These are phyloP conservation scores for Fusarium chlamydosporum DNA, from an alignment of 2,329 filamentous ascomycete species.

Conservation along the genomic window DNA sequence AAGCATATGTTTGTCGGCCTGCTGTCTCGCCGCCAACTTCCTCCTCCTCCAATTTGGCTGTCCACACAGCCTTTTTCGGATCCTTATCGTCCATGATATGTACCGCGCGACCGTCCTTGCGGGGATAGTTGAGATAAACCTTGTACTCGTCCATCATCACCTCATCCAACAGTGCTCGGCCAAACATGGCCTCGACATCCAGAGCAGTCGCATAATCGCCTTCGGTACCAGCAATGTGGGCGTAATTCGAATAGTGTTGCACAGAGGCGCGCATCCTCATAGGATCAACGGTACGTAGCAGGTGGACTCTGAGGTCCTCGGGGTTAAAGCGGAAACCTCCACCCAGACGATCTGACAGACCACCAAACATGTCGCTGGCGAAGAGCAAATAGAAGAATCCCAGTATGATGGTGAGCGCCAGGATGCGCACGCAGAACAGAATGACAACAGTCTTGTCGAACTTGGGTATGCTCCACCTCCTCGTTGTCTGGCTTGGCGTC, in stretches of 20 bases:
- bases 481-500: conserved; percentile 47
- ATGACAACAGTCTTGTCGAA: conserved; percentile 62
- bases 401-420: conserved; percentile 81
- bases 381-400: conserved; percentile 87
- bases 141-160: conserved; percentile 83
- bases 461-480: conserved; percentile 53
- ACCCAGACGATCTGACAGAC: conserved; percentile 72
- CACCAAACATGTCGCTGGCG: conserved; percentile 84
- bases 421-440: conserved; percentile 78
- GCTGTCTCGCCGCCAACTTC: conserved; percentile 72
- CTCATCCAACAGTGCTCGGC: conserved; percentile 78
- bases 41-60: conserved; percentile 86
- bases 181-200: conserved; percentile 85
- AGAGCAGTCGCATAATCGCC: conserved; percentile 89
- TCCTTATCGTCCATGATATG: conserved; percentile 81
- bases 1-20: conserved; percentile 79
- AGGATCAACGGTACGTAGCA: conserved; percentile 80
- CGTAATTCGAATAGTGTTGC: conserved; percentile 82
- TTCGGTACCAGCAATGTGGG: conserved; percentile 94
- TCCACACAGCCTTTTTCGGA: conserved; percentile 73
- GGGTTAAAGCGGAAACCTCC: conserved; percentile 82
- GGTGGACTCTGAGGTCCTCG: conserved; percentile 81
- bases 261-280: conserved; percentile 79
- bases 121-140: conserved; percentile 95
- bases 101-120: conserved; percentile 80